Percentiles rank a stretch among this genome's conserved stretches.
phyloP scores from a whole-genome alignment of 768 basidiomycete species.

The Termitomyces sp. region DNA sequence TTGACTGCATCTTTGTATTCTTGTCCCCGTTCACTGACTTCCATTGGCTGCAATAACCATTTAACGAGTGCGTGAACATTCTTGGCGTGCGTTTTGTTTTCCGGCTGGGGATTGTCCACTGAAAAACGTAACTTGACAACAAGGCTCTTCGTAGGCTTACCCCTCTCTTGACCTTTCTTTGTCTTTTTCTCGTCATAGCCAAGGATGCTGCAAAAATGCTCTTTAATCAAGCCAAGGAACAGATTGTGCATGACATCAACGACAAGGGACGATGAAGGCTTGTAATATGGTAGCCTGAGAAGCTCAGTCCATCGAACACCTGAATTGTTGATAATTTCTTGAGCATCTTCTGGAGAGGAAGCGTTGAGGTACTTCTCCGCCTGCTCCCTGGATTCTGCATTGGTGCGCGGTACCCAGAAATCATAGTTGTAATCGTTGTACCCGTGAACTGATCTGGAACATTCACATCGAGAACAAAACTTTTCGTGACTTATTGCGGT shows the following conservation, averaged over 20 bases:
- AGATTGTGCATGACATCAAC: too few species aligned
- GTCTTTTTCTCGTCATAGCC: not conserved
- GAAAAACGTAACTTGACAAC: not conserved
- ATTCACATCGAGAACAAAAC: too few species aligned
- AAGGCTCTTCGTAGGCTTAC: not conserved
- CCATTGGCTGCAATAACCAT: not conserved
- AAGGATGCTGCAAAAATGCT: too few species aligned
- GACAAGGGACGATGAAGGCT: too few species aligned
- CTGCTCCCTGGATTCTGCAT: too few species aligned
- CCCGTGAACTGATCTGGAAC: too few species aligned
- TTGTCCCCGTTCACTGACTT: not conserved
- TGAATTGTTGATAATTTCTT: not conserved
- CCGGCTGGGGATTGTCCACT: not conserved
- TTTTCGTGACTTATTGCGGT: too few species aligned
- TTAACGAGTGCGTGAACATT: not conserved
- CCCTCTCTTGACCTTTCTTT: not conserved
- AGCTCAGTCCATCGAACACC: not conserved
- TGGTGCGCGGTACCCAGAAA: too few species aligned
- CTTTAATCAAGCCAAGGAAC: too few species aligned
- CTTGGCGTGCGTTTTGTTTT: not conserved
- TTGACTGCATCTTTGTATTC: not conserved
- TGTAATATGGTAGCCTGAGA: not conserved
- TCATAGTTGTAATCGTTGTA: too few species aligned
- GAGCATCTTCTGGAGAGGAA: not conserved
- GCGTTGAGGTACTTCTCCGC: not conserved